Conservation (phyloP, 2,329 filamentous ascomycete species). For the Hypoxylon sp. region DNA sequence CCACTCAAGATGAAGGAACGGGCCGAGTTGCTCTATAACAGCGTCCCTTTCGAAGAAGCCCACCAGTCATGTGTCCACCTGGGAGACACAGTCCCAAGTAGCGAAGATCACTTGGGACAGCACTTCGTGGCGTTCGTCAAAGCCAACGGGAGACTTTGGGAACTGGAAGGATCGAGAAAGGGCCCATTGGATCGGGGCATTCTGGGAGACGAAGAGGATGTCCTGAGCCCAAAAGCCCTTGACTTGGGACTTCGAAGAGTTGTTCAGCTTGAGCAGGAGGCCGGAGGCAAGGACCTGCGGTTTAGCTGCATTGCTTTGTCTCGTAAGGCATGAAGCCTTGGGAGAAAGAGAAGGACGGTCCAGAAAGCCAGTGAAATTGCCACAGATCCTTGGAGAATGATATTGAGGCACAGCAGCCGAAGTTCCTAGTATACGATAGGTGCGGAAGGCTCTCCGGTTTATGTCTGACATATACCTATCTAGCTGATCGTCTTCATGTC, state of each 20-base stretch:
- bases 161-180: conserved; percentile 80
- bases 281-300: conserved; percentile 51
- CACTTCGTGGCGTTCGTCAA: conserved; percentile 89
- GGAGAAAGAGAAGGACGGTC: neutral
- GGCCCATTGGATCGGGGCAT: conserved; percentile 77
- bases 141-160: conserved; percentile 75
- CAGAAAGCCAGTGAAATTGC: neutral
- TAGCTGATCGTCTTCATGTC: neutral
- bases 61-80: conserved; percentile 76
- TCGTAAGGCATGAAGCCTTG: conserved; percentile 34
- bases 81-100: conserved; percentile 76
- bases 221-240: conserved; percentile 76
- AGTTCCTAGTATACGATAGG: neutral
- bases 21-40: conserved; percentile 78
- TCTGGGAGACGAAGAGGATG: conserved; percentile 68
- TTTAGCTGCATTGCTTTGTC: conserved; percentile 58
- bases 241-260: conserved; percentile 66
- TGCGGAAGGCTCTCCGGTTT: neutral
- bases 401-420: neutral
- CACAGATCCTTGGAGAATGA: neutral
- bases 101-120: conserved; percentile 72
- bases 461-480: neutral
- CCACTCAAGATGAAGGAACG: conserved; percentile 71
- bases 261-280: conserved; percentile 54
- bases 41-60: conserved; percentile 75